Evolutionary conservation across 495 filamentous ascomycete genomes (phyloP).

Genomic region (Penicillium flavigenum): DNA sequence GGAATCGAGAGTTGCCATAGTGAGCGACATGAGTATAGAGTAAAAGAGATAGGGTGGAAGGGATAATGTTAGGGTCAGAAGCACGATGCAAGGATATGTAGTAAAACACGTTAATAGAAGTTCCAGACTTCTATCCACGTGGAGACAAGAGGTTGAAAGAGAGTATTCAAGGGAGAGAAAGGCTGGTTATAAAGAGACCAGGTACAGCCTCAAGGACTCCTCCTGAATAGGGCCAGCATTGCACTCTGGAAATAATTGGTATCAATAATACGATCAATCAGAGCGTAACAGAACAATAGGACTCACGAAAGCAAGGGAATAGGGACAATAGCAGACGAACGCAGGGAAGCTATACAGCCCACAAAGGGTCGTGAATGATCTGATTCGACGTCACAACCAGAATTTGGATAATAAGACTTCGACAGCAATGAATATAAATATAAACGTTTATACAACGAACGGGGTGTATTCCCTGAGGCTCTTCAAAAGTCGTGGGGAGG

Average conservation of each 20-base stretch:
- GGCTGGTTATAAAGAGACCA: slow-evolving; percentile 9
- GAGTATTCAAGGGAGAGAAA: slow-evolving; percentile 5
- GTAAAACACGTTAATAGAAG: slow-evolving; percentile 7
- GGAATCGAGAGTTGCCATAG: slow-evolving; percentile 40
- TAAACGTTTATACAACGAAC: neutral
- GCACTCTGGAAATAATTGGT: slow-evolving; percentile 17
- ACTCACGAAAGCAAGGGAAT: slow-evolving; percentile 5
- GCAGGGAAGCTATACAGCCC: neutral
- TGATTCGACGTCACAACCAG: neutral
- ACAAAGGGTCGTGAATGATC: neutral
- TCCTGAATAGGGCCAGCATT: slow-evolving; percentile 28
- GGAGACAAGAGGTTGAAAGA: slow-evolving; percentile 3
- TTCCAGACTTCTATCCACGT: slow-evolving; percentile 12
- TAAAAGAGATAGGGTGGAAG: slow-evolving; percentile 7
- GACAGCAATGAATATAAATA: slow-evolving; percentile 1
- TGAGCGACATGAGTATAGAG: slow-evolving; percentile 10
- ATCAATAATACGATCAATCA: slow-evolving; percentile 7
- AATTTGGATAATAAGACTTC: neutral
- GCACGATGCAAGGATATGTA: slow-evolving; percentile 1
- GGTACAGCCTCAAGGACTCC: slow-evolving; percentile 28
- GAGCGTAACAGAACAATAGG: neutral
- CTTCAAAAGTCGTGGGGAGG: slow-evolving; percentile 5
- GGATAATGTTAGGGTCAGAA: slow-evolving; percentile 9
- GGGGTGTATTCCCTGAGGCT: neutral
- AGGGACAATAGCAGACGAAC: slow-evolving; percentile 8